phyloP scores from a whole-genome alignment of 768 basidiomycete genomes.

The Suillus cothurnatus region DNA sequence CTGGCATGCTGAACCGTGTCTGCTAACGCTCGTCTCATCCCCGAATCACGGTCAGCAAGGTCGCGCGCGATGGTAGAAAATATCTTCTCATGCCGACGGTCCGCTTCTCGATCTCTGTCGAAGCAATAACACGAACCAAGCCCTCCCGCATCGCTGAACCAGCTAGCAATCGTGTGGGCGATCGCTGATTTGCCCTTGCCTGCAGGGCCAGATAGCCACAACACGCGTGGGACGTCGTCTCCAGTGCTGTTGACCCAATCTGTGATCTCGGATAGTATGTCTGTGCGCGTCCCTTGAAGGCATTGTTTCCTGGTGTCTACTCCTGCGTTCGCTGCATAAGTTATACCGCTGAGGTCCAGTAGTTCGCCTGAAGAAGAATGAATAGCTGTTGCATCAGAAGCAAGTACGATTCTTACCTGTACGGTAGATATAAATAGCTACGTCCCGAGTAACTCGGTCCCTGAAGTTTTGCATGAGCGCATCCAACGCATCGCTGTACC shows the following conservation, averaged over 20 bases:
- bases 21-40: slow-evolving; percentile 1
- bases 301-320: slow-evolving; percentile 10
- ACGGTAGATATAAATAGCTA: not conserved
- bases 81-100: slow-evolving; percentile 9
- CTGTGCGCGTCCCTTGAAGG: slow-evolving; percentile 22
- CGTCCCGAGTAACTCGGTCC: not conserved
- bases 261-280: slow-evolving; percentile 26
- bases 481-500: not conserved
- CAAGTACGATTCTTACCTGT: not conserved
- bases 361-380: not conserved
- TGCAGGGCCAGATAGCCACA: not conserved
- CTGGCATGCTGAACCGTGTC: not conserved
- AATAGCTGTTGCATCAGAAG: not conserved
- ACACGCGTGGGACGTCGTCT: not conserved
- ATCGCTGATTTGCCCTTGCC: too few species aligned
- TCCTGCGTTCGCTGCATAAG: not conserved
- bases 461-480: slow-evolving; percentile 2
- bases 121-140: slow-evolving; percentile 7
- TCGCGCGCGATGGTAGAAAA: slow-evolving; percentile 15
- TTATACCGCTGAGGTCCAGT: not conserved
- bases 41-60: slow-evolving; percentile 3
- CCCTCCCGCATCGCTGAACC: not conserved
- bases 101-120: slow-evolving; percentile 1
- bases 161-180: slow-evolving; percentile 20
- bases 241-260: slow-evolving; percentile 21